Evolutionary conservation across 306 rosid genomes (phyloP), one percentile per base, ranked within the genome.

Genomic region (Prunus campanulata): DNA sequence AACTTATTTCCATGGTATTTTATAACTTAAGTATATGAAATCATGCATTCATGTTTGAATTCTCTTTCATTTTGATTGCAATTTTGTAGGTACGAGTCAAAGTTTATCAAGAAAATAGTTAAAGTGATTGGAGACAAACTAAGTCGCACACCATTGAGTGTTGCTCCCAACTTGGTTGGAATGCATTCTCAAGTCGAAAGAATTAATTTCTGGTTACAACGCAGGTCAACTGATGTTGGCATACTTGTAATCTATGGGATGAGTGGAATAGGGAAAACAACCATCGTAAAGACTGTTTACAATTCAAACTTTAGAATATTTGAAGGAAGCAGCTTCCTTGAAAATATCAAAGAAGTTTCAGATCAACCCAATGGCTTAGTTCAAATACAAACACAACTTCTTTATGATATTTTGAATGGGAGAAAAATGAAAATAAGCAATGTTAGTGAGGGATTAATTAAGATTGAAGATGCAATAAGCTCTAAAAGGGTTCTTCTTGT

Each of bases 271-370:
- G 76, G 76, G 51, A 72, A 72, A 22, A 55, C 66, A 8, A 56
- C 76, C 1, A 8, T 71, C 14, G 76, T 54, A 13, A 55, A 55
- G 14, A 6, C 7, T 6, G 76, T 71, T 5, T 71, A 54, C 8
- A 55, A 55, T 55, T 35, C 52, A 3, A 71, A 71, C 22, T 71
- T 71, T 18, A 20, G 4, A 2, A 20, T 14, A 3, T 71, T 71
- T 15, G 16, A 56, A 39, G 54, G 20, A 71, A 71, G 76, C 20
- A 71, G 76, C 22, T 71, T 72, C 76, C 15, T 72, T 56, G 76
- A 55, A 56, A 72, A 72, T 14, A 55, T 72, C 0, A 72, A 22
- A 39, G 51, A 71, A n/a, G 39, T 3, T 0, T 3, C 76, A 20
- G 1, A 39, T 3, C 76, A 24, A 35, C 18, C 11, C 8, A 55